Conservation (phyloP, 2,329 filamentous ascomycete species). For the Berkeleyomyces basicola region DNA sequence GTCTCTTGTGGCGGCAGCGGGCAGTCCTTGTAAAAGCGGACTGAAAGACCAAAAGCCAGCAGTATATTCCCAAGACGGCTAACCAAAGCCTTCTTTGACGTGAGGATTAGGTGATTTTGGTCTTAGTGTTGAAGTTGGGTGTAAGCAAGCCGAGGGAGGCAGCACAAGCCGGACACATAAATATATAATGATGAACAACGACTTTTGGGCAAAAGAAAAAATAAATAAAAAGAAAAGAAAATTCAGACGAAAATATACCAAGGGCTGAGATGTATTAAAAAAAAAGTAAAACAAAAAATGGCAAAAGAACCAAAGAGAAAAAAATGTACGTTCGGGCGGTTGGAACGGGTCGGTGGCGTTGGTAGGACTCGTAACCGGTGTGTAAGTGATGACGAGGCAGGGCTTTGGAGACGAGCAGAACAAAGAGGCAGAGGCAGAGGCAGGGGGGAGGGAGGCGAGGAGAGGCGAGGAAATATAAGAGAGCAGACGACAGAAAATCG, state of each 20-base stretch:
- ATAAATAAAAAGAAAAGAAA: neutral
- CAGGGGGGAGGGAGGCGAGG: neutral
- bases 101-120: too few relatives aligned
- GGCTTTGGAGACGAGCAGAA: neutral
- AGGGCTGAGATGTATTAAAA: constrained; percentile 5
- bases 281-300: neutral
- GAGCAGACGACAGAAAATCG: neutral
- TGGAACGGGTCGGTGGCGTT: neutral
- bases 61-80: too few relatives aligned
- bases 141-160: too few relatives aligned
- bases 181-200: too few relatives aligned
- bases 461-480: neutral
- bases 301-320: neutral
- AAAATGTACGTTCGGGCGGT: neutral
- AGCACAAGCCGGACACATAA: too few relatives aligned
- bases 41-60: too few relatives aligned
- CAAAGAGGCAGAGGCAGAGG: neutral
- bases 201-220: neutral
- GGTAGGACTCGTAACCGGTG: constrained; percentile 5
- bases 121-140: too few relatives aligned
- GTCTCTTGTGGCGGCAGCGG: too few relatives aligned
- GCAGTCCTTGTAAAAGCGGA: too few relatives aligned
- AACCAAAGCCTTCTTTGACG: too few relatives aligned
- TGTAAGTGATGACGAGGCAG: constrained; percentile 5
- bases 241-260: constrained; percentile 1